Percentiles rank a stretch among this genome's conserved stretches.
Evolutionary conservation across 139 green algal genomes (phyloP).

Genomic region (Klebsormidium nitens): DNA sequence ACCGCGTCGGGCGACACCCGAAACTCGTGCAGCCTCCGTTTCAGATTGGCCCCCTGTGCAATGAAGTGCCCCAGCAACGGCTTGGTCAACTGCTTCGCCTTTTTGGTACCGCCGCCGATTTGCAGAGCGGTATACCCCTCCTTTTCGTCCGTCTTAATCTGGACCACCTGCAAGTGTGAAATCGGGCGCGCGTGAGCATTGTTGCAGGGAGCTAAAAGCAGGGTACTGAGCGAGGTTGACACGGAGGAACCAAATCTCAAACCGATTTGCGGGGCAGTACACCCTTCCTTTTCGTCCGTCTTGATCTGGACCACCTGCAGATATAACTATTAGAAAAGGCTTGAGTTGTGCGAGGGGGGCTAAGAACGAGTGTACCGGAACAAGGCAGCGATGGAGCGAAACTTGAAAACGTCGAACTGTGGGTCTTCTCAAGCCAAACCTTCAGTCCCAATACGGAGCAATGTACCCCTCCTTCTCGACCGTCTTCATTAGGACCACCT

Average conservation of each 20-base stretch:
- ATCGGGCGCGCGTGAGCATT: too few species aligned
- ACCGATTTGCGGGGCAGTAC: slow-evolving; percentile 79
- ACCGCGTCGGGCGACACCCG: slow-evolving; percentile 72
- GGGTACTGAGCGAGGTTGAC: too few species aligned
- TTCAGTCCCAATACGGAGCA: too few species aligned
- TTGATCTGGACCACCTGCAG: slow-evolving; percentile 80
- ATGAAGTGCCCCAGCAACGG: slow-evolving; percentile 48
- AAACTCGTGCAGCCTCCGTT: slow-evolving; percentile 81
- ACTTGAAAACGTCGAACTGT: too few species aligned
- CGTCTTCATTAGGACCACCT: slow-evolving; percentile 81
- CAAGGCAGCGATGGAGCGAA: too few species aligned
- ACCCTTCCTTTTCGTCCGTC: slow-evolving; percentile 62
- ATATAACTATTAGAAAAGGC: too few species aligned
- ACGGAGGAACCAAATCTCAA: too few species aligned
- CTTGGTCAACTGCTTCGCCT: slow-evolving; percentile 60
- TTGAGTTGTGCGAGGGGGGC: too few species aligned
- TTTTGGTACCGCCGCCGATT: slow-evolving; percentile 67
- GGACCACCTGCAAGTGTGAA: slow-evolving; percentile 77
- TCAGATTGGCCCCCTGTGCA: slow-evolving; percentile 51
- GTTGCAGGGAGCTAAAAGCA: too few species aligned
- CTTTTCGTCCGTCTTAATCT: slow-evolving; percentile 59
- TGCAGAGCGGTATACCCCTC: slow-evolving; percentile 79
- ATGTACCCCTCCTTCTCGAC: slow-evolving; percentile 61
- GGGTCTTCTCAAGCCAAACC: too few species aligned
- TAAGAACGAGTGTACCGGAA: too few species aligned